Evolutionary conservation across 768 basidiomycete species (phyloP), one percentile per base, ranked within the genome.

Genomic region (Phlegmacium glaucopus): DNA sequence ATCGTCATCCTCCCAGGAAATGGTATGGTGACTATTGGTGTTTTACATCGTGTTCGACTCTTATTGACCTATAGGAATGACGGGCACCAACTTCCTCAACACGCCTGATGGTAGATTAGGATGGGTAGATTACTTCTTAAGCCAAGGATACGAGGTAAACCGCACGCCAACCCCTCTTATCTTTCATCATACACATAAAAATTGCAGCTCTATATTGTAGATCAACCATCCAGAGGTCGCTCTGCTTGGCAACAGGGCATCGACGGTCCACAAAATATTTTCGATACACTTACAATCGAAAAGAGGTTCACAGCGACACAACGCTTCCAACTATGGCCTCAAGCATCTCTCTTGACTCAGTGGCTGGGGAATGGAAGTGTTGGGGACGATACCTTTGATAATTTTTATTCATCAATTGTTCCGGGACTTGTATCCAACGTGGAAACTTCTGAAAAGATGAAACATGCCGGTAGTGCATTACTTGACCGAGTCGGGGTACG

Each of bases 71-170:
- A 12, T 29, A 71, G 70, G 72, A 17, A 77, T 78, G 77, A 77
- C 77, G 6, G 78, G 75, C 34, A 71, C 75, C 12, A 76, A 67
- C 44, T 76, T 78, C 56, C 56, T 80, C 37, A 78, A 77, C 45
- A 79, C 78, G 0, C 77, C 78, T 1, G 78, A 80, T 55, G 76
- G 75, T 18, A 66, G 76, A 50, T 56, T 66, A 9, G 78, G 78
- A n/a, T 80, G 78, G 78, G 73, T 73, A n/a, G 77, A 80, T 60
- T 77, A 74, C 57, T 77, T 80, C 45, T 54, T 79, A 47, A 59
- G 66, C 42, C 51, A 72, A 53, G 78, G 77, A 30, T 79, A 76
- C 48, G 77, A 79, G 62, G 78, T 79, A 55, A 47, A 53, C 11
- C 39, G 38, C 48, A 27, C 25, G 48, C n/a, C 49, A 29, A 37